Evolutionary conservation across 805 yeast species (phyloP), one percentile per base, ranked within the genome.

Genomic region (Saccharomycopsis oosterbeekiorum): DNA sequence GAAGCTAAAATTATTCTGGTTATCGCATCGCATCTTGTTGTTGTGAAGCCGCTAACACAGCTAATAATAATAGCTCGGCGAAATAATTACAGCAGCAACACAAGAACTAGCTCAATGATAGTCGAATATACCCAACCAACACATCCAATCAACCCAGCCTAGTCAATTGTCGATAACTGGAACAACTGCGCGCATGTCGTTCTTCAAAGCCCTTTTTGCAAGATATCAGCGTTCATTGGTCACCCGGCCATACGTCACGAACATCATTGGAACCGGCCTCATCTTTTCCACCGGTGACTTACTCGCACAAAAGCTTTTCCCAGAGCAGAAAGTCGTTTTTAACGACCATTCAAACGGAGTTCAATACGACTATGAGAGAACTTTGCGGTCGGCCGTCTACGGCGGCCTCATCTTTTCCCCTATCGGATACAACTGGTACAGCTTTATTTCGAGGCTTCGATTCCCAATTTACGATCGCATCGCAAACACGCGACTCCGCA

Each of bases 351-450:
- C n/a, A 14, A 17, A 50, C 56, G 15, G 39, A 9, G 58, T 37
- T 17, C 36, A 36, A 12, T 85, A 75, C 69, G 90, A 89, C 66
- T 73, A 66, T 55, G 63, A 66, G 2, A 73, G 96, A 62, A 85
- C 92, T 0, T 62, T 76, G 0, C 75, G 96, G 61, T 88, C 93
- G 1, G 76, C 80, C 6, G 60, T 80, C 1, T 91, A 88, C 68
- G 97, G 97, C 0, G 83, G 89, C 0, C 60, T 84, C 1, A 73
- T 90, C 9, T 90, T 89, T 70, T 85, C 93, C 0, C 90, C 93
- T 37, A 75, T 90, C 54, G 96, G 87, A 11, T 82, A 80, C 59
- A 80, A 74, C 61, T 88, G 96, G 89, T 89, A 85, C 71, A 78
- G 77, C 60, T 66, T 81, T 9, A 69, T 90, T 17, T 55, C 61